phyloP scores from a whole-genome alignment of 306 rosid genomes.

The Vigna nakashimae region DNA sequence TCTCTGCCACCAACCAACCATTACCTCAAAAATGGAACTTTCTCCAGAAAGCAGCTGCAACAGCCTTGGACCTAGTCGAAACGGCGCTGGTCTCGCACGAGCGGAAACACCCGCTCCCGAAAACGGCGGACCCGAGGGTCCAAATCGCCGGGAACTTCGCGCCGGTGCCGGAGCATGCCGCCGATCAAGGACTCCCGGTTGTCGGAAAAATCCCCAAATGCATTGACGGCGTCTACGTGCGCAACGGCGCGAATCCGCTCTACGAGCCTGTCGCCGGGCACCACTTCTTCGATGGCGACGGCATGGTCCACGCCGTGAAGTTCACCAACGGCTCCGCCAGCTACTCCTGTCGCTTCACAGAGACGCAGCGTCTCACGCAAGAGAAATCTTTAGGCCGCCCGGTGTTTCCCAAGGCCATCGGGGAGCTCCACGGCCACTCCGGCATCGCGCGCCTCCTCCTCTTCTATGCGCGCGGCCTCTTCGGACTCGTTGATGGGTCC shows the following conservation, averaged over 20 bases:
- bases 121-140: constrained; percentile 86
- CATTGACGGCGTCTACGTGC: constrained; percentile 83
- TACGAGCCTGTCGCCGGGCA: constrained; percentile 88
- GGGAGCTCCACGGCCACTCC: constrained; percentile 96
- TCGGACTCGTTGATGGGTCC: constrained; percentile 69
- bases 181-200: constrained; percentile 51
- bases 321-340: constrained; percentile 61
- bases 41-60: constrained; percentile 60
- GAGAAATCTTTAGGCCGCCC: constrained; percentile 76
- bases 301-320: constrained; percentile 88
- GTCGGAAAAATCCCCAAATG: constrained; percentile 73
- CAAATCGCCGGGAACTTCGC: constrained; percentile 96
- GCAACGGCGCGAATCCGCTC: constrained; percentile 95
- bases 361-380: constrained; percentile 74
- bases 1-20: background rate
- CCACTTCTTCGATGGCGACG: constrained; percentile 98
- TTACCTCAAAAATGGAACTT: constrained; percentile 54
- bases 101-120: constrained; percentile 70
- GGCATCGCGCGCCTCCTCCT: constrained; percentile 85
- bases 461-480: constrained; percentile 73
- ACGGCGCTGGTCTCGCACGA: constrained; percentile 61
- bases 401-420: constrained; percentile 90
- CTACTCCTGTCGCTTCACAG: constrained; percentile 89
- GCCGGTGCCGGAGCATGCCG: constrained; percentile 77
- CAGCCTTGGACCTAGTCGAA: constrained; percentile 74